phyloP scores from a whole-genome alignment of 345 rosid species.

The Eutrema yunnanense region DNA sequence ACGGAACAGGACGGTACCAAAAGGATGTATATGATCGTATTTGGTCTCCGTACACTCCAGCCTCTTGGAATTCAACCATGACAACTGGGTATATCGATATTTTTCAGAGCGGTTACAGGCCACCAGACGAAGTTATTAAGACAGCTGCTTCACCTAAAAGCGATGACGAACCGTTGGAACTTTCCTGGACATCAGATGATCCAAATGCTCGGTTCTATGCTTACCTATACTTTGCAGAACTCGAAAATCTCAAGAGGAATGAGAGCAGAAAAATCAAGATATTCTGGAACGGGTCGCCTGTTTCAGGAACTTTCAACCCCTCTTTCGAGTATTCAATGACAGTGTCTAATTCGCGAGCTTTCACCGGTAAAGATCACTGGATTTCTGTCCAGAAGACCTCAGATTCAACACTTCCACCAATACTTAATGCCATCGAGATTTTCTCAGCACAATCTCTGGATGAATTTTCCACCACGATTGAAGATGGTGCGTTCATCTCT shows the following conservation, averaged over 20 bases:
- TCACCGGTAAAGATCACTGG: slow-evolving; percentile 38
- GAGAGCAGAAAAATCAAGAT: slow-evolving; percentile 37
- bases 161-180: slow-evolving; percentile 23
- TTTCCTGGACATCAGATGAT: slow-evolving; percentile 28
- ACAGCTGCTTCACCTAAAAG: slow-evolving; percentile 32
- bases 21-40: slow-evolving; percentile 44
- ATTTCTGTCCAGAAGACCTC: slow-evolving; percentile 32
- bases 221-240: slow-evolving; percentile 38
- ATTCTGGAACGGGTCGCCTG: slow-evolving; percentile 35
- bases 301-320: slow-evolving; percentile 29
- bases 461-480: slow-evolving; percentile 9
- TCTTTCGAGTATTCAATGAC: slow-evolving; percentile 27
- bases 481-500: slow-evolving; percentile 27
- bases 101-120: slow-evolving; percentile 28
- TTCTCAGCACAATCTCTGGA: slow-evolving; percentile 15
- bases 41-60: slow-evolving; percentile 33
- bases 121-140: slow-evolving; percentile 37
- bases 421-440: slow-evolving; percentile 40
- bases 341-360: slow-evolving; percentile 33
- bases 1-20: slow-evolving; percentile 34
- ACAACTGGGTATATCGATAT: slow-evolving; percentile 30
- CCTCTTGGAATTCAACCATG: slow-evolving; percentile 28
- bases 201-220: slow-evolving; percentile 29
- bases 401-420: slow-evolving; percentile 36
- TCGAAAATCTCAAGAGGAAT: slow-evolving; percentile 24